phyloP scores from a whole-genome alignment of 768 basidiomycete genomes.

The Boletus rubroflammeus region DNA sequence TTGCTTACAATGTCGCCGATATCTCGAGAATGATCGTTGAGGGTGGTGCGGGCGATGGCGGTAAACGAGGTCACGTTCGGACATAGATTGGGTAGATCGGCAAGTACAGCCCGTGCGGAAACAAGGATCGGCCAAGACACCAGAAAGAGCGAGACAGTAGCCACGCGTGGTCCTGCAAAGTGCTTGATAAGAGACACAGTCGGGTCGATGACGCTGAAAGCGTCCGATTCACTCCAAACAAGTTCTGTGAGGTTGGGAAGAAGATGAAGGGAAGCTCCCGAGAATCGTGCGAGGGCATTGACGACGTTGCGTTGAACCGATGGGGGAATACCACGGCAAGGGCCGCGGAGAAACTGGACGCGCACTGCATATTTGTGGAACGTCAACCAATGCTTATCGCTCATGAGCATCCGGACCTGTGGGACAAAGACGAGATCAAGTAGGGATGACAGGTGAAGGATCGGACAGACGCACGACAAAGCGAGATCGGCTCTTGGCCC shows the following conservation, averaged over 20 bases:
- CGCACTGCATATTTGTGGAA: conserved; percentile 16
- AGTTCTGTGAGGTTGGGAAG: conserved; percentile 17
- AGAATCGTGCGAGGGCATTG: conserved; percentile 4
- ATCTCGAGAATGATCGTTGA: conserved; percentile 6
- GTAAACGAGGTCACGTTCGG: conserved; percentile 20
- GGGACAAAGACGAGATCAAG: neutral
- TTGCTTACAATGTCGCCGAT: conserved; percentile 8
- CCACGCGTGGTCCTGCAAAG: conserved; percentile 10
- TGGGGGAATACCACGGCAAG: conserved; percentile 3
- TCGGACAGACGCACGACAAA: conserved; percentile 4
- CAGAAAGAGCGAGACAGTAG: conserved; percentile 1
- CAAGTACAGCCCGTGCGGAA: neutral
- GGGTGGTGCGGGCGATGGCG: conserved; percentile 3
- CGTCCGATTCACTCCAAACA: conserved; percentile 4
- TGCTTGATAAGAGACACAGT: conserved; percentile 10
- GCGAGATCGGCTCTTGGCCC: conserved; percentile 2
- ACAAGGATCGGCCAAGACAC: conserved; percentile 4
- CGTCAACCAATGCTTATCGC: conserved; percentile 11
- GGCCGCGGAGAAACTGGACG: conserved; percentile 10
- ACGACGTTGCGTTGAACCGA: conserved; percentile 2
- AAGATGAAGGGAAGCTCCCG: conserved; percentile 10
- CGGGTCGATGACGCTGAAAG: neutral
- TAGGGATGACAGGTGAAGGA: too few relatives aligned
- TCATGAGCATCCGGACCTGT: conserved; percentile 10
- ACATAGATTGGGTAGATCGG: conserved; percentile 1